Base-by-base conservation (phyloP, 176 grass and related monocot genomes). In the Themeda triandra region DNA sequence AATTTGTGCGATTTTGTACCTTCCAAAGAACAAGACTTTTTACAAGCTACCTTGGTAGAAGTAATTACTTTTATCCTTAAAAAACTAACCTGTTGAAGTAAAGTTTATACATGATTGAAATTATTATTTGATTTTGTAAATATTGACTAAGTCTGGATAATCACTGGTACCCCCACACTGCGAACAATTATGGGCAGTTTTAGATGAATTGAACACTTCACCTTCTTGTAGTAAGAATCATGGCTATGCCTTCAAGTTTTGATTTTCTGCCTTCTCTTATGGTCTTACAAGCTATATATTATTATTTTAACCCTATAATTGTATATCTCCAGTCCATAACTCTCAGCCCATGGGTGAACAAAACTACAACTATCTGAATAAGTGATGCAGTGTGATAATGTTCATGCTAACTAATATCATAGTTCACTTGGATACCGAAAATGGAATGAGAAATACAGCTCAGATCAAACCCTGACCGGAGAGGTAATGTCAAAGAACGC, bases 401-500 rank as follows among this genome's bases (percentile, higher is more conserved):
- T 30, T 72, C 80, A 58, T 71, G 80, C 12, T 51, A 39, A 18
- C 30, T 19, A 69, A 81, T 35, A 54, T 40, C 23, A 28, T 25
- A 82, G 8, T 42, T 82, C n/a, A 28, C 45, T 82, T 82, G 32
- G 66, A 30, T 42, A 82, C 15, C 60, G 24, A 69, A 82, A 71
- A 82, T 82, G 67, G 51, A 82, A 23, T 82, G 35, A 72, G 48
- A 41, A 71, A 59, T 23, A 53, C 18, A 42, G 23, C 49, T 59
- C 9, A 71, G 67, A 30, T 28, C 48, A 81, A 82, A 59, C 0
- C 2, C 24, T 60, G 23, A 77, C 10, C 71, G 10, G 30, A 77
- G 40, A 49, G 63, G 75, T 83, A 58, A 86, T 85, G 85, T 84
- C 80, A 76, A 32, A 77, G 49, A 84, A 84, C 48, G 49, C 32